Percentiles rank a stretch among this genome's conserved stretches.
Conservation (phyloP, 179 eudicot species). For the Drosera spatulata region DNA sequence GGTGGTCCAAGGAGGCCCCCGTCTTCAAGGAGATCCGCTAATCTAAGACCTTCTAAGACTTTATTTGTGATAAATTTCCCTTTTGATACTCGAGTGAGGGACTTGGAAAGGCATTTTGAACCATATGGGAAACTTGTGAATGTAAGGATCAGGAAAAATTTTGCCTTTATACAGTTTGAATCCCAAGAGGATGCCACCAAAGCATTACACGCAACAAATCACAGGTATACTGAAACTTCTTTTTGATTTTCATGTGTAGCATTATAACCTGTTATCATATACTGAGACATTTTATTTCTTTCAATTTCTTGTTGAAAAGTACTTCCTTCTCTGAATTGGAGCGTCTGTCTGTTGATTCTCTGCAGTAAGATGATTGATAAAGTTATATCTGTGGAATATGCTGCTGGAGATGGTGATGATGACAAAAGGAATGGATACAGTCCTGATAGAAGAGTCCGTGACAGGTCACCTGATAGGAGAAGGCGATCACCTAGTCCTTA, state of each 20-base stretch:
- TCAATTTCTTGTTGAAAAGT: too few relatives aligned
- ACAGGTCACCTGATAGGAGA: constrained; percentile 60
- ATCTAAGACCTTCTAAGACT: constrained; percentile 58
- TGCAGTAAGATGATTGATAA: constrained; percentile 78
- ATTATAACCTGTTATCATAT: too few relatives aligned
- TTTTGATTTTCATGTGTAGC: too few relatives aligned
- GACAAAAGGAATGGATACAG: constrained; percentile 37
- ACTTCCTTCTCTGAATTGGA: too few relatives aligned
- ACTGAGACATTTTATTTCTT: too few relatives aligned
- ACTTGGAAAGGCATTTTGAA: constrained; percentile 75
- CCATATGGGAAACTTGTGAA: constrained; percentile 66
- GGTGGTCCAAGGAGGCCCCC: constrained; percentile 25
- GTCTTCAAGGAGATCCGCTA: constrained; percentile 30
- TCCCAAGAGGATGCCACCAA: constrained; percentile 68
- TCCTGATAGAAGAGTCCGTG: constrained; percentile 55
- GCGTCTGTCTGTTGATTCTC: neutral
- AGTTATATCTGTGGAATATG: constrained; percentile 79
- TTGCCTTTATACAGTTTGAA: constrained; percentile 74
- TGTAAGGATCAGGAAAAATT: constrained; percentile 71
- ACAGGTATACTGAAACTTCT: constrained; percentile 32
- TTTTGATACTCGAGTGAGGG: constrained; percentile 52
- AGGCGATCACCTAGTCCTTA: constrained; percentile 45
- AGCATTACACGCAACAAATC: constrained; percentile 72
- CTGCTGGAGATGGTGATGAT: constrained; percentile 66
- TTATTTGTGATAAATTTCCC: constrained; percentile 82